These are phyloP conservation scores for Paratrypanosoma confusum DNA, from an alignment of 208 protist species.

Conservation along the genomic window DNA sequence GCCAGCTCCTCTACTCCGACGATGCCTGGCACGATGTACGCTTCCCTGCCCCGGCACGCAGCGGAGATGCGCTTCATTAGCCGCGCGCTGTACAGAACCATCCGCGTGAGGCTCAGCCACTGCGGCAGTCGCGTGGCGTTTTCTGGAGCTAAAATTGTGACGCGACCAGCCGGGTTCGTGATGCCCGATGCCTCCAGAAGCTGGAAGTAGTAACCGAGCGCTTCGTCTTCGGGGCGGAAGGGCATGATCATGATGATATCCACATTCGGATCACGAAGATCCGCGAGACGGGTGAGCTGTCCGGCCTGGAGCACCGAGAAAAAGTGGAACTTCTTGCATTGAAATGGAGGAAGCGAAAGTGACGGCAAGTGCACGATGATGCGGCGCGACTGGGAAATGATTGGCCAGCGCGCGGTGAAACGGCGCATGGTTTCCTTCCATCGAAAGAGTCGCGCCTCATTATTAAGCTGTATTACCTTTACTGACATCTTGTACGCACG, in stretches of 20 bases:
- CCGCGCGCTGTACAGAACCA: conserved; percentile 55
- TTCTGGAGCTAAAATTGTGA: conserved; percentile 79
- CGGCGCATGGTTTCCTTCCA: conserved; percentile 80
- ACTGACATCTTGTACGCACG: conserved; percentile 58
- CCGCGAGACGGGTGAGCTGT: conserved; percentile 73
- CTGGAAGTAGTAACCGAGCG: conserved; percentile 66
- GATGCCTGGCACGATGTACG: conserved; percentile 78
- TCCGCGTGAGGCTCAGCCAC: conserved; percentile 63
- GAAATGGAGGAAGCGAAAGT: conserved; percentile 67
- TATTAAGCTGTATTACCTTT: conserved; percentile 41
- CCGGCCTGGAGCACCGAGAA: conserved; percentile 61
- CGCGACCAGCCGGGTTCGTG: conserved; percentile 27
- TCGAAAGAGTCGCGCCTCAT: conserved; percentile 38
- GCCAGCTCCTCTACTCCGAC: conserved; percentile 80
- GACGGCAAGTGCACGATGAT: conserved; percentile 82
- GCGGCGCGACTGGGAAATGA: conserved; percentile 40
- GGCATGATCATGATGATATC: conserved; percentile 71
- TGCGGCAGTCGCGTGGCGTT: conserved; percentile 48
- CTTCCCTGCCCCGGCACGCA: conserved; percentile 38
- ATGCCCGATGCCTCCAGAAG: conserved; percentile 65
- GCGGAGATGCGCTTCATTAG: conserved; percentile 75
- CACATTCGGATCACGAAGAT: conserved; percentile 69
- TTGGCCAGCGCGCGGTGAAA: conserved; percentile 54
- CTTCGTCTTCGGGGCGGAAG: conserved; percentile 60
- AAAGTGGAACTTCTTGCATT: conserved; percentile 70